Base-by-base conservation (phyloP, 2,329 filamentous ascomycete species). In the Fusarium sp. region DNA sequence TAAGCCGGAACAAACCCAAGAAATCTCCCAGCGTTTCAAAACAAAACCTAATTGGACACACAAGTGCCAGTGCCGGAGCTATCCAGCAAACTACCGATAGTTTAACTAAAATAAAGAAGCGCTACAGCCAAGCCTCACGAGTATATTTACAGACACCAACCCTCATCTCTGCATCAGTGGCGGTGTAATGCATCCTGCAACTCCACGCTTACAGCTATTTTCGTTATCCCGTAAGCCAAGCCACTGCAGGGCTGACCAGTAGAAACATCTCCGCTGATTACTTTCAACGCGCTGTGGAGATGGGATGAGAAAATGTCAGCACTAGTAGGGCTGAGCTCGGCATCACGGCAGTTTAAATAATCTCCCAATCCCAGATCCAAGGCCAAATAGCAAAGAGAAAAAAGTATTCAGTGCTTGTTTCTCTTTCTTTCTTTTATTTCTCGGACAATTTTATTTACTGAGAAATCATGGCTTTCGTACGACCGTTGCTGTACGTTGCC, bases 401-500 rank as follows among this genome's bases (percentile, higher is more conserved):
- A 17, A 28, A 22, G 3, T 11, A 1, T 5, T 38, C 20, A 18
- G 11, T 55, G 10, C 3, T 38, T 24, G 22, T 26, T 58, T 58
- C 11, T 41, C 22, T 22, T 24, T 24, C 13, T 36, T 17, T 47
- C 20, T 28, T 26, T 26, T 8, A 20, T 15, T 35, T 18, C 17
- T 24, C 10, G 3, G 45, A 54, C 18, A 24, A 26, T 51, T 49
- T 17, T 9, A 6, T 18, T 26, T 5, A 39, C 22, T 26, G 31
- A 12, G 35, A 28, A 52, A 72, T 11, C 17, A 70, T 66, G 61
- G 3, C 20, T 18, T 28, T 49, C 10, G 28, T 57, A n/a, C 70
- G 70, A 22, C 70, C 60, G 10, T 47, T 66, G 10, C 63, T 80
- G n/a, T 76, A 72, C 39, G 39, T 69, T 54, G 70, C 77, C 51